phyloP scores from a whole-genome alignment of 129 eudicot species.

The Sambucus nigra region DNA sequence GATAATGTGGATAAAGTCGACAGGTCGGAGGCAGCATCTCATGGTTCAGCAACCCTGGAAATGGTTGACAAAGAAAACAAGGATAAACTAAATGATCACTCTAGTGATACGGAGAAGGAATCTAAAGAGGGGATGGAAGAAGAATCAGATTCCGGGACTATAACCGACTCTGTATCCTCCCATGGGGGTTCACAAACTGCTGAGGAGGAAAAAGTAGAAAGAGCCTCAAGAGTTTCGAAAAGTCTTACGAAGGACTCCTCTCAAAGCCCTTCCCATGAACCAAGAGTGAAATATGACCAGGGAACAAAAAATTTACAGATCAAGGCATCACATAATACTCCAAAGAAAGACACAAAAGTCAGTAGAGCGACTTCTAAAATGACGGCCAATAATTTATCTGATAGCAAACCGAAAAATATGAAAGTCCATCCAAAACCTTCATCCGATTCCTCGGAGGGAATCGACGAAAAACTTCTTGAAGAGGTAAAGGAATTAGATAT shows the following conservation, averaged over 20 bases:
- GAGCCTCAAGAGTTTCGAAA: constrained; percentile 27
- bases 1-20: constrained; percentile 31
- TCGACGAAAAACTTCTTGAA: constrained; percentile 30
- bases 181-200: constrained; percentile 57
- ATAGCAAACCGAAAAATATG: constrained; percentile 27
- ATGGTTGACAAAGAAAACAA: constrained; percentile 24
- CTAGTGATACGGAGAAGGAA: constrained; percentile 35
- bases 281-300: constrained; percentile 34
- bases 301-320: constrained; percentile 21
- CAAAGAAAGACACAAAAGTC: constrained; percentile 32
- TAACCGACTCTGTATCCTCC: constrained; percentile 70
- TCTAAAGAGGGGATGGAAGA: constrained; percentile 38
- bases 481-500: constrained; percentile 34
- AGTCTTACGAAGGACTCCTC: constrained; percentile 17
- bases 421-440: constrained; percentile 57
- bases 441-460: constrained; percentile 57
- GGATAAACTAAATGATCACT: constrained; percentile 24
- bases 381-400: constrained; percentile 21
- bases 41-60: constrained; percentile 9
- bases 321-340: constrained; percentile 24
- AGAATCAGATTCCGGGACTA: constrained; percentile 77
- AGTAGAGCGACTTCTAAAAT: constrained; percentile 21
- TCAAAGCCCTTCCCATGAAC: constrained; percentile 19
- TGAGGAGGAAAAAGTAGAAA: constrained; percentile 65
- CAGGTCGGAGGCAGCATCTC: constrained; percentile 31